Evolutionary conservation across 2,329 filamentous ascomycete species (phyloP), one percentile per base, ranked within the genome.

Genomic region (Pseudocercospora macadamiae): DNA sequence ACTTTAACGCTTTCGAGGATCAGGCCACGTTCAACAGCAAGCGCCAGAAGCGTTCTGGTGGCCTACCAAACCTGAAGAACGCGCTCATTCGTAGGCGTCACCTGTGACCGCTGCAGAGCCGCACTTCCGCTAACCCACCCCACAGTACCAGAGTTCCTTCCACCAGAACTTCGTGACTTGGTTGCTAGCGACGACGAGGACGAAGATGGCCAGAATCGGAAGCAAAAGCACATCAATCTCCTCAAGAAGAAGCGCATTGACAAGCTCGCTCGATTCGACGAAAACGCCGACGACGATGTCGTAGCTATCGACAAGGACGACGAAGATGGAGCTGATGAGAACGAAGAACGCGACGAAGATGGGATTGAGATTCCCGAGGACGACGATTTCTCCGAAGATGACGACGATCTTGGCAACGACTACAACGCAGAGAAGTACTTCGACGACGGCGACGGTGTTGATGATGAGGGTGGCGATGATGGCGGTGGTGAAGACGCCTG

Each of bases 241-340:
- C 53, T 66, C 45, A 64, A 64, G 56, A 67, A 67, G 61, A 62
- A 61, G 55, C 55, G 58, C 19, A 45, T 66, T 55, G 65, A 65
- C 63, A 67, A 62, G 47, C 61, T 67, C 23, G 64, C 64, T 2
- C 61, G 58, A 7, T 66, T 66, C 54, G 64, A 66, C 57, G 65
- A 67, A 3, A 61, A 55, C 32, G 65, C 51, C 10, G 60, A 64
- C 14, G 30, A 34, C 21, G 62, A 61, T 30, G 42, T 32, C 3
- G 30, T 51, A 19, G 59, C 47, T 14, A 53, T 10, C 26, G 55
- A 64, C 18, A 58, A 65, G 16, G 65, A 64, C 23, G 62, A 63
- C 14, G 54, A 64, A 12, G 62, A 57, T 4, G 55, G 91, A 90
- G 74, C 88, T 86, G 3, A 90, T 86, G 14, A 91, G 89, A 70